Conservation (phyloP, 805 yeast species). For the Blastobotrys parvus region DNA sequence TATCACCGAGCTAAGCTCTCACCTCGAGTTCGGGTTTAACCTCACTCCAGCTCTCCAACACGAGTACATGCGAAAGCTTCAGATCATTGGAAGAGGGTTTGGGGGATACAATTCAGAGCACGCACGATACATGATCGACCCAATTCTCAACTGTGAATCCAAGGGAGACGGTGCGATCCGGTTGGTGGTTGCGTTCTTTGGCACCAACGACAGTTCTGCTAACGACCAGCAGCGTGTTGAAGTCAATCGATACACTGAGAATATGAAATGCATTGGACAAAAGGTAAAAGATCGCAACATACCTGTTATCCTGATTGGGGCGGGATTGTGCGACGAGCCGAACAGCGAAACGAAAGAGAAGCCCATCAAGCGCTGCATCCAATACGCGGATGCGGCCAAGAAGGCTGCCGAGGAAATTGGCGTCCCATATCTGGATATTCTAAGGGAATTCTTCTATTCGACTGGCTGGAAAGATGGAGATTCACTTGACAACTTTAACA, state of each 20-base stretch:
- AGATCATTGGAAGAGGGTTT: not conserved
- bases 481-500: too few species aligned
- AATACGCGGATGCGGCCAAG: not conserved
- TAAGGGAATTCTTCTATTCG: not conserved
- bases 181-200: not conserved
- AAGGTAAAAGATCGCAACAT: not conserved
- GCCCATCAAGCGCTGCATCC: not conserved
- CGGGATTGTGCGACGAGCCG: not conserved
- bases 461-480: not conserved
- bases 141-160: not conserved
- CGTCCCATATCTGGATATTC: not conserved
- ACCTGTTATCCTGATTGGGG: not conserved
- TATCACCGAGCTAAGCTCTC: not conserved
- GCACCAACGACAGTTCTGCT: not conserved
- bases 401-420: not conserved
- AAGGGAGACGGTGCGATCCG: not conserved
- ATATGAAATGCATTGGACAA: not conserved
- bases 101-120: not conserved
- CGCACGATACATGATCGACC: not conserved
- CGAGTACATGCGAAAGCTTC: not conserved
- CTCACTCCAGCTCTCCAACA: not conserved
- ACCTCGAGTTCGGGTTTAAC: not conserved
- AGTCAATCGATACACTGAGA: not conserved
- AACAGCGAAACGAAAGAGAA: not conserved
- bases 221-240: not conserved